Evolutionary conservation across 2,329 filamentous ascomycete species (phyloP).

Genomic region (Pezicula radicicola): DNA sequence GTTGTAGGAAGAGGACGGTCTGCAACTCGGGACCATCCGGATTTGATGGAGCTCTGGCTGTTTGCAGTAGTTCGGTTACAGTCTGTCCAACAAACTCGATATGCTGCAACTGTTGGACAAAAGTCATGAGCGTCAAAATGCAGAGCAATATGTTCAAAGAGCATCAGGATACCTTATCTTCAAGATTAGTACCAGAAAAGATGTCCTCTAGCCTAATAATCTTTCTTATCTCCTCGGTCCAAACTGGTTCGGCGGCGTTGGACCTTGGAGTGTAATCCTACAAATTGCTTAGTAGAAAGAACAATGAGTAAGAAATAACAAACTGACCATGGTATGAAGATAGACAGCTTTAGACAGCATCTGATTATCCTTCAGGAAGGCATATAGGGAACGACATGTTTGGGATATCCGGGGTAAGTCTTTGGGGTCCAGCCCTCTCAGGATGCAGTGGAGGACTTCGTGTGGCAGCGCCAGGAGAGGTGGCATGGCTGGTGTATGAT

Average conservation of each 20-base stretch:
- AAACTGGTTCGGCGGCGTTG: conserved; percentile 35
- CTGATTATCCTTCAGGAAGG: conserved; percentile 54
- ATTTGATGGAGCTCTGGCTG: conserved; percentile 34
- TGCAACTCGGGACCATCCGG: conserved; percentile 37
- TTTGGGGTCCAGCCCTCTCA: conserved; percentile 50
- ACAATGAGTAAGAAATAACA: neutral
- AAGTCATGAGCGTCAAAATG: neutral
- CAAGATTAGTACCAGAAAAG: conserved; percentile 29
- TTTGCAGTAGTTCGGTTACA: conserved; percentile 42
- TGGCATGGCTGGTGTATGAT: neutral
- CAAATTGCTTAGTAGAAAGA: neutral
- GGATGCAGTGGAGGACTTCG: conserved; percentile 62
- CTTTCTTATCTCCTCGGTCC: conserved; percentile 41
- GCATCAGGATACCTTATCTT: conserved; percentile 36
- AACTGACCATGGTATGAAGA: conserved; percentile 47
- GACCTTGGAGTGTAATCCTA: conserved; percentile 10
- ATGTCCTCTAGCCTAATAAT: conserved; percentile 41
- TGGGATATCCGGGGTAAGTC: conserved; percentile 52
- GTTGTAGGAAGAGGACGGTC: conserved; percentile 42
- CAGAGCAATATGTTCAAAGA: neutral
- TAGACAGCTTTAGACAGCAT: conserved; percentile 63
- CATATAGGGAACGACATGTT: conserved; percentile 50
- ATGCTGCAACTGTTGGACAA: conserved; percentile 17
- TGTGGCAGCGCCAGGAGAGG: conserved; percentile 34
- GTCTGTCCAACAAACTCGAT: conserved; percentile 46